phyloP scores from a whole-genome alignment of 2,329 filamentous ascomycete genomes.

The Colletotrichum godetiae region DNA sequence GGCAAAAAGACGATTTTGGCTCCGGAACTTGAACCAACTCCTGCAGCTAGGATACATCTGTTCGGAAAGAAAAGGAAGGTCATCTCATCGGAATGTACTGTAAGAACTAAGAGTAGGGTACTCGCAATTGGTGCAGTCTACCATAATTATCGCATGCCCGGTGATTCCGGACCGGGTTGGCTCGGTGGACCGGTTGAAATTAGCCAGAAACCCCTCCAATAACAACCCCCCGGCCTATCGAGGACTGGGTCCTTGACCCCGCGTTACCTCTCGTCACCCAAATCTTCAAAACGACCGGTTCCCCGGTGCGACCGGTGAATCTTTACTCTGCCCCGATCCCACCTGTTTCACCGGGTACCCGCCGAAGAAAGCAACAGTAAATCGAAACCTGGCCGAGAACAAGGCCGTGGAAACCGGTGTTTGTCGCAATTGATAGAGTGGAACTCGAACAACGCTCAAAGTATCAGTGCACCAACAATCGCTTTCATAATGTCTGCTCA shows the following conservation, averaged over 20 bases:
- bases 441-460: not conserved
- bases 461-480: not conserved
- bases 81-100: not conserved
- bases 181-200: constrained; percentile 18
- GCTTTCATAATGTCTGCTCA: not conserved
- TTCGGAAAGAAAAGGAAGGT: not conserved
- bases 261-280: constrained; percentile 2
- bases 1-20: not conserved
- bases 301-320: constrained; percentile 33
- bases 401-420: not conserved
- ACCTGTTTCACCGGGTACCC: constrained; percentile 18
- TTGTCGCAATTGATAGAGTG: not conserved
- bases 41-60: not conserved
- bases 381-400: not conserved
- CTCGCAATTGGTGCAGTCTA: not conserved
- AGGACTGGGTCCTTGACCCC: constrained; percentile 9
- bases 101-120: not conserved
- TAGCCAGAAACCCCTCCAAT: constrained; percentile 28
- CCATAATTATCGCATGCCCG: not conserved
- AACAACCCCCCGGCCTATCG: constrained; percentile 15
- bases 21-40: not conserved
- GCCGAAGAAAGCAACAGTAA: constrained; percentile 1
- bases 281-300: constrained; percentile 20
- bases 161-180: constrained; percentile 24
- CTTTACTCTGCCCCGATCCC: constrained; percentile 2